phyloP scores from a whole-genome alignment of 441 rosid genomes.

The Jatropha podagrica region DNA sequence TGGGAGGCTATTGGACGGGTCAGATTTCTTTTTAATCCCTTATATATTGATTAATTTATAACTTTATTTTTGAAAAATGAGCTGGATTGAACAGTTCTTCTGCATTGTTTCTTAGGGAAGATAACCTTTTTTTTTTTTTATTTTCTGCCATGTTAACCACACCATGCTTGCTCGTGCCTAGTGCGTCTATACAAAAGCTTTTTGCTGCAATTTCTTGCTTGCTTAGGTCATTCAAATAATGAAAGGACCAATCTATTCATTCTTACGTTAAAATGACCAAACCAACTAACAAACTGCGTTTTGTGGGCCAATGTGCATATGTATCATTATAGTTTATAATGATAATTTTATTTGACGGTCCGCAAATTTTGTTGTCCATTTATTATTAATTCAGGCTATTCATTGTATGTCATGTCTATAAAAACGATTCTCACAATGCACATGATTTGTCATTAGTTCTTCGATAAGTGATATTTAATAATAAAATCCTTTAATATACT shows the following conservation, averaged over 20 bases:
- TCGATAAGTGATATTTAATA: no score
- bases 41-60: neutral
- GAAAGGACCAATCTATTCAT: neutral
- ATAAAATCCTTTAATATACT: no score
- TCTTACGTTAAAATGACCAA: neutral
- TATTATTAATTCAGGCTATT: no score
- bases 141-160: neutral
- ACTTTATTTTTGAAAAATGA: neutral
- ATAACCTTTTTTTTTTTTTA: neutral
- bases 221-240: constrained; percentile 10
- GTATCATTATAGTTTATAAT: no score
- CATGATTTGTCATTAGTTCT: no score
- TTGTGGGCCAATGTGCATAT: neutral
- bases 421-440: no score
- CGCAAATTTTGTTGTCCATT: no score
- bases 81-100: constrained; percentile 8
- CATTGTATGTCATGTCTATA: no score
- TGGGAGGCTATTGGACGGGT: constrained; percentile 96
- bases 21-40: constrained; percentile 12
- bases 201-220: constrained; percentile 9
- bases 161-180: neutral
- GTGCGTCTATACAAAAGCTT: neutral
- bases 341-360: no score
- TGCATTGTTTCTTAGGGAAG: neutral
- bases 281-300: neutral